Evolutionary conservation across 192 early-diverging fungal species (phyloP).

Genomic region (Chytriomyces sp.): DNA sequence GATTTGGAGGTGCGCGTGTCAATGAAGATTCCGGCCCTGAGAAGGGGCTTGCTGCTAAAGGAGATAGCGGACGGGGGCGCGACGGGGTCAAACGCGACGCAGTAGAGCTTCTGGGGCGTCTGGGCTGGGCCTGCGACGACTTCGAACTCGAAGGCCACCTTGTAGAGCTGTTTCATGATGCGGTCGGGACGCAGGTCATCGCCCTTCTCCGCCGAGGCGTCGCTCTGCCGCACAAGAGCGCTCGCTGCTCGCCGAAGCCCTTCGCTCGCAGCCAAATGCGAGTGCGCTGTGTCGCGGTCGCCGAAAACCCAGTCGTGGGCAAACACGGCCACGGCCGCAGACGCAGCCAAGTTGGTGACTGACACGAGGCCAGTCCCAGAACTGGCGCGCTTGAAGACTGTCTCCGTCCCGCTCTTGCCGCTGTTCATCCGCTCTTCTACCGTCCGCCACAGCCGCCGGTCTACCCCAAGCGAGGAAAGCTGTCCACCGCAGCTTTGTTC

Average conservation of each 20-base stretch:
- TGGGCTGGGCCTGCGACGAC: not conserved
- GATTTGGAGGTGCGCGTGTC: constrained; percentile 11
- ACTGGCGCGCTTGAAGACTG: no score
- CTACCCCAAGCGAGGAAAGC: no score
- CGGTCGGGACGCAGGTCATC: not conserved
- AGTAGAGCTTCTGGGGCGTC: constrained; percentile 1
- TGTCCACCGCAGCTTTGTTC: no score
- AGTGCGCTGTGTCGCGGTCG: not conserved
- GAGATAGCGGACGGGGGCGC: constrained; percentile 5
- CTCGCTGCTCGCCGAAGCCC: not conserved
- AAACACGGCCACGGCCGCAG: constrained; percentile 16
- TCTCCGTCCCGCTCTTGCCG: no score
- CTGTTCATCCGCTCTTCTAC: no score
- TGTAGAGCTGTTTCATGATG: constrained; percentile 6
- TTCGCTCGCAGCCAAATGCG: not conserved
- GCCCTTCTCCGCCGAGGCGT: not conserved
- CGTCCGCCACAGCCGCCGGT: no score
- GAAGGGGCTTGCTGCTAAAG: constrained; percentile 2
- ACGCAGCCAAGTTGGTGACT: not conserved
- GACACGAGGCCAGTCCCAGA: no score
- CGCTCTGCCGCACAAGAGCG: not conserved
- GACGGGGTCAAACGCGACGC: constrained; percentile 25
- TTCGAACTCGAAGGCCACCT: constrained; percentile 31
- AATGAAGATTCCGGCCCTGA: constrained; percentile 13
- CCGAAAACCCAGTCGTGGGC: constrained; percentile 26